A percentile compares a stretch with the other conserved stretches of the same genome.
phyloP scores from a whole-genome alignment of 208 protist genomes.

The Hexamita inflata region DNA sequence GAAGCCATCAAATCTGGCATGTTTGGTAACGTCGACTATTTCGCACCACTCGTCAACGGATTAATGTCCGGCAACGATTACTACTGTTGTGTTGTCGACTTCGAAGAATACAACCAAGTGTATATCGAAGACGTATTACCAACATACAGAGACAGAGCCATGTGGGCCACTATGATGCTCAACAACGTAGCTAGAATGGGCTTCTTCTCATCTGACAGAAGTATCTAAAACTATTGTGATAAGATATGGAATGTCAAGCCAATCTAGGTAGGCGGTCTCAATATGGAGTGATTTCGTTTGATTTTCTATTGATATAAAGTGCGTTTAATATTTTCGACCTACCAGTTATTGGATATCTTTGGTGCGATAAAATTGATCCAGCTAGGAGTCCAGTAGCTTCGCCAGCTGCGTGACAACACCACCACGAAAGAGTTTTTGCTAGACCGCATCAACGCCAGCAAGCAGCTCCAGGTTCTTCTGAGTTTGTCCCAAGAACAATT shows the following conservation, averaged over 20 bases:
- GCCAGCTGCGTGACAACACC: too few relatives aligned
- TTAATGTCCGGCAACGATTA: slow-evolving; percentile 45
- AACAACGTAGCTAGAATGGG: slow-evolving; percentile 44
- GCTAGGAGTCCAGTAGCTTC: too few relatives aligned
- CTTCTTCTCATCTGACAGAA: slow-evolving; percentile 57
- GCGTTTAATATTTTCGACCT: too few relatives aligned
- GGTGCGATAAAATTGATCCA: too few relatives aligned
- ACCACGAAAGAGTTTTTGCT: too few relatives aligned
- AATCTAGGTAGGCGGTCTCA: too few relatives aligned
- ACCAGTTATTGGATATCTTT: too few relatives aligned
- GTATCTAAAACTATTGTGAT: slow-evolving; percentile 60
- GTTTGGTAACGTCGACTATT: slow-evolving; percentile 49
- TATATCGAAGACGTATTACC: slow-evolving; percentile 45
- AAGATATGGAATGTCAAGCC: slow-evolving; percentile 56
- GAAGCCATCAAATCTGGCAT: slow-evolving; percentile 46
- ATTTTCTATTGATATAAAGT: too few relatives aligned
- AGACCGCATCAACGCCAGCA: too few relatives aligned
- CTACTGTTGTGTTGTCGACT: slow-evolving; percentile 55
- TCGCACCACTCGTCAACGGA: slow-evolving; percentile 46
- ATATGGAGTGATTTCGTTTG: too few relatives aligned
- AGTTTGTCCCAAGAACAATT: too few relatives aligned
- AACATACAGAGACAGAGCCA: slow-evolving; percentile 40
- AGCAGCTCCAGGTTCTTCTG: too few relatives aligned
- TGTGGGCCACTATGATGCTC: slow-evolving; percentile 51
- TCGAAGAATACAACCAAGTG: slow-evolving; percentile 48